phyloP scores from a whole-genome alignment of 768 basidiomycete species.

The Tricholomella constricta region DNA sequence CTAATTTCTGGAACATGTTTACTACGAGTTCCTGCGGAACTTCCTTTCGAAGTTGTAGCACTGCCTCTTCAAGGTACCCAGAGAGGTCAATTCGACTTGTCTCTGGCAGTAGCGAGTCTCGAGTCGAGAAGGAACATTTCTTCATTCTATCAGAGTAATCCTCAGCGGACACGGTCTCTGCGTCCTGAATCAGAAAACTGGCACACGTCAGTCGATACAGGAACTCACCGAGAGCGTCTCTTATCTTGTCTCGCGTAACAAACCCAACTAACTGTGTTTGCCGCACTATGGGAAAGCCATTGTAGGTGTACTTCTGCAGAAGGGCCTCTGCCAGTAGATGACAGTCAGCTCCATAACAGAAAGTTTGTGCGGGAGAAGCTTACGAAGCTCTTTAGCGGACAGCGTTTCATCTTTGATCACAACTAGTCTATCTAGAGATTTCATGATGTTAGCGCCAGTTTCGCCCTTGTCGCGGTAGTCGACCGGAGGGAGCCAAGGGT shows the following conservation, averaged over 20 bases:
- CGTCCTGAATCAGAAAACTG: neutral
- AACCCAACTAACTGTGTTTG: conserved; percentile 58
- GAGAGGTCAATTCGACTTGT: conserved; percentile 39
- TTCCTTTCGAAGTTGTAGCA: conserved; percentile 66
- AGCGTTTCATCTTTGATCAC: conserved; percentile 52
- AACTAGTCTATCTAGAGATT: conserved; percentile 47
- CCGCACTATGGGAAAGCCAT: conserved; percentile 68
- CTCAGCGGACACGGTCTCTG: conserved; percentile 33
- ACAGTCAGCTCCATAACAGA: conserved; percentile 4
- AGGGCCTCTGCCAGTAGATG: conserved; percentile 36
- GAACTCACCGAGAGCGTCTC: conserved; percentile 35
- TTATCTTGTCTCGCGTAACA: conserved; percentile 57
- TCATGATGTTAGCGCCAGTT: conserved; percentile 64
- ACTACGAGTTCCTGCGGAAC: conserved; percentile 73
- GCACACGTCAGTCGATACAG: neutral
- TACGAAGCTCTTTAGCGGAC: conserved; percentile 53
- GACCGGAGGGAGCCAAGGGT: conserved; percentile 69
- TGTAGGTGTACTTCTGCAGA: conserved; percentile 46
- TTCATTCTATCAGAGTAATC: conserved; percentile 28
- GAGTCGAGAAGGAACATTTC: conserved; percentile 46
- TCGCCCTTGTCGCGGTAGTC: conserved; percentile 69
- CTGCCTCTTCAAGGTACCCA: conserved; percentile 45
- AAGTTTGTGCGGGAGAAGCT: conserved; percentile 1
- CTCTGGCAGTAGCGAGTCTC: conserved; percentile 26
- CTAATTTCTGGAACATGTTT: conserved; percentile 75